phyloP scores from a whole-genome alignment of 768 basidiomycete genomes.

The Mycena epipterygia region DNA sequence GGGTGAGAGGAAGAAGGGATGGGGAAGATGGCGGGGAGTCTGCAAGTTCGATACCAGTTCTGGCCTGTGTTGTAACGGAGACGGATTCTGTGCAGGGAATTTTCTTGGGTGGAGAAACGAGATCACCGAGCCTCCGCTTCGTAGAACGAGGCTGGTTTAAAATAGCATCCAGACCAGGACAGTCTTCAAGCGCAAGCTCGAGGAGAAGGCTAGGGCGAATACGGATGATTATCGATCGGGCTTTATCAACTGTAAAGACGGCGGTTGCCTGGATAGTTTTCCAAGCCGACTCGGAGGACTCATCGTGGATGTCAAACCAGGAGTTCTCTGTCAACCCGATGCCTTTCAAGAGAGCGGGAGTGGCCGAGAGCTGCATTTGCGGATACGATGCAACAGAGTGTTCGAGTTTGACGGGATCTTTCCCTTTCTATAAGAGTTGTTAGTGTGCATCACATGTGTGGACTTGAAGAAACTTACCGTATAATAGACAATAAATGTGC shows the following conservation, averaged over 20 bases:
- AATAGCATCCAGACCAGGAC: background rate
- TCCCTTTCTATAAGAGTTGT: background rate
- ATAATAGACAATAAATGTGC: background rate
- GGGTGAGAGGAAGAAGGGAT: background rate
- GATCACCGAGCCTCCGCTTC: background rate
- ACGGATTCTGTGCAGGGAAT: background rate
- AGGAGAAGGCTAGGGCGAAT: background rate
- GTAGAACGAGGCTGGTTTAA: background rate
- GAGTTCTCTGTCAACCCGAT: background rate
- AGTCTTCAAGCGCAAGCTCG: background rate
- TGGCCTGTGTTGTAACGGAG: background rate
- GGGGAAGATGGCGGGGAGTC: background rate
- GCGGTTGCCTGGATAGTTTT: conserved; percentile 7
- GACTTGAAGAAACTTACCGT: background rate
- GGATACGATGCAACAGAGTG: background rate
- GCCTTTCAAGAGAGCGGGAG: background rate
- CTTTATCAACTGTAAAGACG: background rate
- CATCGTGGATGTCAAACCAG: background rate
- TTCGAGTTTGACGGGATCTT: background rate
- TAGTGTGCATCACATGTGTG: background rate
- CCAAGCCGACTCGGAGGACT: background rate
- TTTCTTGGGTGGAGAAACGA: background rate
- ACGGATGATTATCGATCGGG: background rate
- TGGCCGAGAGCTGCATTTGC: background rate
- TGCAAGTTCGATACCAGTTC: background rate